Base-by-base conservation (phyloP, 257 asterid genomes). In the Solanum ossicruentum region DNA sequence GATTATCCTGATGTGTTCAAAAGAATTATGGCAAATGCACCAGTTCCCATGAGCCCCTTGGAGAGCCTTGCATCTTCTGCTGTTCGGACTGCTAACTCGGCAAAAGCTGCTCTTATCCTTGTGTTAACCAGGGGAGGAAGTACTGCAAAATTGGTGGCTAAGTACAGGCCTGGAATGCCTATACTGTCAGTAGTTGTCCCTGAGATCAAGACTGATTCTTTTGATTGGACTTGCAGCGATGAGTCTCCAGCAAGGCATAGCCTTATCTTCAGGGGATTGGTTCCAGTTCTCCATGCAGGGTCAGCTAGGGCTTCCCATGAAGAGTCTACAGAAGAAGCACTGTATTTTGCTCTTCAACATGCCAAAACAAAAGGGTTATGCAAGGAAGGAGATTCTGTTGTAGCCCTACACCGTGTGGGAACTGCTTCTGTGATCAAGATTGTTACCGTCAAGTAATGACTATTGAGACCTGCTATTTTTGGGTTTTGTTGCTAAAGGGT, bases 201-300 rank as follows among this genome's bases (percentile, higher is more conserved):
- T 3, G 98, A 94, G 85, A 94, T 94, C 56, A 91, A 92, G 85
- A 88, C 97, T 2, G 98, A 94, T 84, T 92, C 97, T 0, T 94
- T 93, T 78, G 97, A 94, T 85, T 93, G 98, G 98, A 91, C 93
- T 10, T 93, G 98, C 94, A 93, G 97, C 23, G 95, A 93, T 23
- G 98, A 94, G 49, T 92, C 95, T 65, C 98, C 98, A 1, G 98
- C 98, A 51, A 89, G 97, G 93, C 98, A 94, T 88, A 93, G 97
- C 82, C 90, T 94, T 83, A 92, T 94, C 32, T 92, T 91, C 84
- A 89, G 98, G 90, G 98, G 98, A 6, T 86, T 94, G 92, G 91
- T 94, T 39, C 98, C 98, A 0, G 86, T 94, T 81, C 88, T 94
- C 21, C 92, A 94, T 67, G 97, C 94, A n/a, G 98, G 97, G 28